Evolutionary conservation across 257 asterid genomes (phyloP), one percentile per base, ranked within the genome.

Genomic region (Lithospermum erythrorhizon): DNA sequence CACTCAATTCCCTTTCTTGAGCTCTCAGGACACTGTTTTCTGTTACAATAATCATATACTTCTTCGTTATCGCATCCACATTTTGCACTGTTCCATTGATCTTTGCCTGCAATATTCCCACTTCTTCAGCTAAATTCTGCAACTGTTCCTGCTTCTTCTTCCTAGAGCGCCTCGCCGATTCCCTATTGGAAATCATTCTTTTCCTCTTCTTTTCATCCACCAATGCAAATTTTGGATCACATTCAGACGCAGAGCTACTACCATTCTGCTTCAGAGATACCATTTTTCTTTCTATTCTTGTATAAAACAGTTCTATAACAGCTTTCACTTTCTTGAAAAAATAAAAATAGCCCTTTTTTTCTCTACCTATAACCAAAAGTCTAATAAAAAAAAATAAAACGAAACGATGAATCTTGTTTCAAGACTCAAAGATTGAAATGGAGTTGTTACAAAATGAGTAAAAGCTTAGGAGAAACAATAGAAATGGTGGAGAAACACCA

Each of bases 401-500:
- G 4, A 24, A 27, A 6, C 32, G 32, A 5, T 5, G 32, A 27
- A 27, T 27, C 32, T 27, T 27, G 32, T 27, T 0, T 35, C 14
- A 35, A 35, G 7, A 4, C 1, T 19, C 24, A 0, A 30, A 9
- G 27, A 23, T 20, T 19, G 6, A 57, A 57, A 2, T 11, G 49
- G 18, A 17, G 25, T 27, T 2, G 5, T 27, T 3, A 27, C 32
- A 27, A 7, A 27, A 27, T 3, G 32, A 30, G 61, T 25, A 32
- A 58, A 67, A 21, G 21, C 62, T 78, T 75, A 80, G 7, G 81
- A 79, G 58, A 82, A 77, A 65, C 72, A 80, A 61, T 87, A 84
- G 66, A 84, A 82, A 83, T 89, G 84, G 49, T 87, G 76, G 22
- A 87, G 95, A 62, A 87, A 87, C 9, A 87, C 79, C 0, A 82